A percentile compares a stretch with the other conserved stretches of the same genome.
Evolutionary conservation across 768 basidiomycete species (phyloP).

Genomic region (Lactifluus pinguis): DNA sequence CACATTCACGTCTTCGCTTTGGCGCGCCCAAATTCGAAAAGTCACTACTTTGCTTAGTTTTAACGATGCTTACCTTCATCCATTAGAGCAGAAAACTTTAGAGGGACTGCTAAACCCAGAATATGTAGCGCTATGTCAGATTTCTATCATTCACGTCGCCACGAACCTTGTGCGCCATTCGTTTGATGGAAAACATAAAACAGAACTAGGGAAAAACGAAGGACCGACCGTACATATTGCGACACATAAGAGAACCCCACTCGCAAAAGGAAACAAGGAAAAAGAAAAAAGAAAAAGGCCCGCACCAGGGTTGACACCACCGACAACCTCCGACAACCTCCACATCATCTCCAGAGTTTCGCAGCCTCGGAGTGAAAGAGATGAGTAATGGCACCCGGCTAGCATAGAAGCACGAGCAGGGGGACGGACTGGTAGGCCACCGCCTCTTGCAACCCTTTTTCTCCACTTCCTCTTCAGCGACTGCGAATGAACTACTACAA

Average conservation of each 20-base stretch:
- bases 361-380: constrained; percentile 11
- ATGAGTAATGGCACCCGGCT: constrained; percentile 20
- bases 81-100: background rate
- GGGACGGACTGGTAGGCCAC: constrained; percentile 28
- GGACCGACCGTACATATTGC: constrained; percentile 25
- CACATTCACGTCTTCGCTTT: background rate
- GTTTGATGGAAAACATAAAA: constrained; percentile 9
- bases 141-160: constrained; percentile 5
- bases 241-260: background rate
- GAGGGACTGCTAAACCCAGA: background rate
- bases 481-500: constrained; percentile 33
- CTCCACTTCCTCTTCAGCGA: background rate
- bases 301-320: constrained; percentile 20
- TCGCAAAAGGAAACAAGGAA: constrained; percentile 2
- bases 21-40: background rate
- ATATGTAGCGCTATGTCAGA: background rate
- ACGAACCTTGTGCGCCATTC: constrained; percentile 16
- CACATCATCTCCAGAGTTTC: constrained; percentile 6
- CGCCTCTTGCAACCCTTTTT: constrained; percentile 9
- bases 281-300: constrained; percentile 13
- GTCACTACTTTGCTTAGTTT: background rate
- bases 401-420: constrained; percentile 20
- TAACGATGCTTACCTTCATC: background rate
- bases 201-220: constrained; percentile 16
- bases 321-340: constrained; percentile 4